Percentiles rank a stretch among this genome's conserved stretches.
Evolutionary conservation across 345 rosid genomes (phyloP).

Genomic region (Aquilaria sinensis): DNA sequence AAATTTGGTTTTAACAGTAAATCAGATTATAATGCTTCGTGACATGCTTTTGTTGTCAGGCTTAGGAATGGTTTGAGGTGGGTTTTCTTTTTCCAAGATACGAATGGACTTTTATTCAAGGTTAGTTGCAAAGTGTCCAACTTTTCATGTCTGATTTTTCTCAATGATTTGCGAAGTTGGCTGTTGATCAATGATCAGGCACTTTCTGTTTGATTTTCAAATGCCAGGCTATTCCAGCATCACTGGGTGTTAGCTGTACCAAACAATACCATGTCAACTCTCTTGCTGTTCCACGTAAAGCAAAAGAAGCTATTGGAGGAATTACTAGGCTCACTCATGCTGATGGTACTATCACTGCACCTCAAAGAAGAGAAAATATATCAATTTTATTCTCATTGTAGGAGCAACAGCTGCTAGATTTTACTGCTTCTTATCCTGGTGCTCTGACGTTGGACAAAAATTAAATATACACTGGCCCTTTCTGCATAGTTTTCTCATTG

Average conservation of each 20-base stretch:
- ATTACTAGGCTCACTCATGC: constrained; percentile 79
- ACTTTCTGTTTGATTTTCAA: neutral
- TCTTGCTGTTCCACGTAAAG: constrained; percentile 96
- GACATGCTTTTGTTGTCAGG: constrained; percentile 37
- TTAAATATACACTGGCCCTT: neutral
- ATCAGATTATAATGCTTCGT: neutral
- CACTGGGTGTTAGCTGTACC: constrained; percentile 86
- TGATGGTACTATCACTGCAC: constrained; percentile 50
- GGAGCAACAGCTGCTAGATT: neutral
- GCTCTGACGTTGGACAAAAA: neutral
- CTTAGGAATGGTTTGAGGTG: constrained; percentile 65
- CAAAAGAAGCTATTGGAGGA: constrained; percentile 99
- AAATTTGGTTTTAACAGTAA: no score
- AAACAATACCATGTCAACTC: constrained; percentile 92
- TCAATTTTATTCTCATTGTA: neutral
- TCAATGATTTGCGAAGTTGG: constrained; percentile 5
- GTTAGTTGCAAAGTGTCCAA: constrained; percentile 26
- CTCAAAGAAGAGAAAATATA: neutral
- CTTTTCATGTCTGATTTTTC: constrained; percentile 1
- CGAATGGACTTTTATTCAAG: constrained; percentile 97
- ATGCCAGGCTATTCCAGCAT: constrained; percentile 84
- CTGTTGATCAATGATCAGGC: constrained; percentile 6
- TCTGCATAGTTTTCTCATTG: neutral
- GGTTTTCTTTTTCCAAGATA: constrained; percentile 97
- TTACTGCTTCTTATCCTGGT: neutral